phyloP scores from a whole-genome alignment of 75 land plant species.

The Cunninghamia lanceolata region DNA sequence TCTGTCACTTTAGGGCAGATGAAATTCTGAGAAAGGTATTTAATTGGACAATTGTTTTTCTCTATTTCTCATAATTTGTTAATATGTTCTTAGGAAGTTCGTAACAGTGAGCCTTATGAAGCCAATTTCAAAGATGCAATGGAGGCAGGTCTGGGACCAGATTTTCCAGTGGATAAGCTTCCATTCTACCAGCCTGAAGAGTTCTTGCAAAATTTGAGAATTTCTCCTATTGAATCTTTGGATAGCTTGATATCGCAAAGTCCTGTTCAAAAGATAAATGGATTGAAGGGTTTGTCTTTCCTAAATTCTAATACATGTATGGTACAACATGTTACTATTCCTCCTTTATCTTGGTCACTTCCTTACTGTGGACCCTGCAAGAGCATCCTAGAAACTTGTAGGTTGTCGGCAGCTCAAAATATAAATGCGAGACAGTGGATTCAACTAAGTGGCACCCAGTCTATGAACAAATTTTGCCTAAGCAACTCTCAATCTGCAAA shows the following conservation, averaged over 20 bases:
- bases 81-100: constrained; percentile 4
- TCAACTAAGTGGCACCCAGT: neutral
- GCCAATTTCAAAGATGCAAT: neutral
- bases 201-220: neutral
- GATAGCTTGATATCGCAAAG: constrained; percentile 9
- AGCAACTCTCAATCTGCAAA: neutral
- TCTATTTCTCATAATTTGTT: neutral
- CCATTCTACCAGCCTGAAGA: neutral
- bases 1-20: neutral
- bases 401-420: neutral
- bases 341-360: constrained; percentile 7
- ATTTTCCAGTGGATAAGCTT: neutral
- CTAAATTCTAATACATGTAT: neutral
- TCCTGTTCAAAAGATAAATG: neutral
- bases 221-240: neutral
- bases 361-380: neutral
- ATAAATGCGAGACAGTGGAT: neutral
- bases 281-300: neutral
- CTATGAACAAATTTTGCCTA: neutral
- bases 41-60: neutral
- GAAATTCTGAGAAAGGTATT: neutral
- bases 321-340: neutral
- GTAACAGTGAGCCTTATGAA: neutral
- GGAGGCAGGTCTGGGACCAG: neutral
- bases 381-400: neutral